phyloP scores from a whole-genome alignment of 2,329 filamentous ascomycete genomes.

The Fusarium proliferatum region DNA sequence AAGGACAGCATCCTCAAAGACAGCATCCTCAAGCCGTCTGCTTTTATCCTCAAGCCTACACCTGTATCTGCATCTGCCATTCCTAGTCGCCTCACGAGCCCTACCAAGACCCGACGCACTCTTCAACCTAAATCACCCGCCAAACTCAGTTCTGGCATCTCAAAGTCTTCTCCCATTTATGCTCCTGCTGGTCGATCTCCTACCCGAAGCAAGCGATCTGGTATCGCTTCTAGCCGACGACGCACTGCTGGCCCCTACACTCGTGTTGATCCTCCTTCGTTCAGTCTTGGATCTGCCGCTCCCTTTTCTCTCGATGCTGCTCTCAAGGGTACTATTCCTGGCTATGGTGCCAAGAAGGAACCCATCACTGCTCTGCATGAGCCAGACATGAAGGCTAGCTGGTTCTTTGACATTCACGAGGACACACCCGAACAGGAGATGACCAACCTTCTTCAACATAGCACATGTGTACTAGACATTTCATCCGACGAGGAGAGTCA shows the following conservation, averaged over 20 bases:
- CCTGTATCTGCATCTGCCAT: conserved; percentile 47
- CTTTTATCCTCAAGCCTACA: conserved; percentile 57
- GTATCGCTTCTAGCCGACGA: conserved; percentile 75
- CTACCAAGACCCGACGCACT: conserved; percentile 55
- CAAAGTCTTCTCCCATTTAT: conserved; percentile 65
- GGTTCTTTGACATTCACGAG: conserved; percentile 96
- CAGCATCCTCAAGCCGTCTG: conserved; percentile 59
- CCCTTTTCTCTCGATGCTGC: conserved; percentile 90
- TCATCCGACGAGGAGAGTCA: conserved; percentile 84
- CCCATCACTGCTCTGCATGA: conserved; percentile 50
- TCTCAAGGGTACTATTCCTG: conserved; percentile 78
- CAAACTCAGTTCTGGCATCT: conserved; percentile 57
- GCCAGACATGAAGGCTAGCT: conserved; percentile 69
- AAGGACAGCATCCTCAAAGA: conserved; percentile 58
- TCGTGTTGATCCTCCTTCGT: conserved; percentile 77
- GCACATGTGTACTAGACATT: conserved; percentile 87
- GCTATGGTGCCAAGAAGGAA: conserved; percentile 58
- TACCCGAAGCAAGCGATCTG: conserved; percentile 74
- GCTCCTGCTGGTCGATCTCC: conserved; percentile 86
- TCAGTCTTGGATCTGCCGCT: conserved; percentile 63
- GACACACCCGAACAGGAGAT: conserved; percentile 91
- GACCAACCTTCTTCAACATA: conserved; percentile 92
- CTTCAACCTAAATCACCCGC: conserved; percentile 66
- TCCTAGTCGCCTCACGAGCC: conserved; percentile 46
- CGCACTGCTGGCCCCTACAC: conserved; percentile 71